Evolutionary conservation across 495 filamentous ascomycete species (phyloP).

Genomic region (Penicillium lividum): DNA sequence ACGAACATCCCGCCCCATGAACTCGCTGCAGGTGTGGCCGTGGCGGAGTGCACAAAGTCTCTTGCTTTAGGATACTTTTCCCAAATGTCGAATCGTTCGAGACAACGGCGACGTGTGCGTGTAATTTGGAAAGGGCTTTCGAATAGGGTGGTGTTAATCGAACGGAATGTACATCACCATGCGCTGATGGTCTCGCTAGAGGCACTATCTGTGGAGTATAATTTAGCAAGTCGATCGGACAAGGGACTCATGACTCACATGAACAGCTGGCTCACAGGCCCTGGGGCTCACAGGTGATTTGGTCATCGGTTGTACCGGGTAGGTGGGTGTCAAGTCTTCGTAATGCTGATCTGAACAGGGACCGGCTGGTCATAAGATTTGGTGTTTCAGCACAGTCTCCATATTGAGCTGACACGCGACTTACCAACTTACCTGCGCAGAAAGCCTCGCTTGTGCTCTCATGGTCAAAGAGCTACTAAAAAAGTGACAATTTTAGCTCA

Average conservation of each 20-base stretch:
- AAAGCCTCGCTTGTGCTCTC: background rate
- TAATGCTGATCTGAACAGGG: constrained; percentile 1
- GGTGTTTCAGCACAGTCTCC: background rate
- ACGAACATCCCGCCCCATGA: background rate
- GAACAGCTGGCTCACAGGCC: too few relatives aligned
- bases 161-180: too few relatives aligned
- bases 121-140: too few relatives aligned
- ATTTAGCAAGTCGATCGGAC: background rate
- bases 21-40: background rate
- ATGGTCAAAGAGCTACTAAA: constrained; percentile 3
- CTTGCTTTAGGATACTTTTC: background rate
- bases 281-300: background rate
- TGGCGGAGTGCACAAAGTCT: background rate
- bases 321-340: background rate
- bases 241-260: background rate
- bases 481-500: background rate
- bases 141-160: background rate
- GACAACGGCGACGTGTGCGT: constrained; percentile 1
- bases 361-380: constrained; percentile 4
- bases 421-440: too few relatives aligned
- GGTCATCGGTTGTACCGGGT: background rate
- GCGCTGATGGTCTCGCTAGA: background rate
- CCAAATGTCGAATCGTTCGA: background rate
- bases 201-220: background rate
- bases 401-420: background rate